Evolutionary conservation across 768 basidiomycete species (phyloP).

Genomic region (Coprinopsis strossmayeri): DNA sequence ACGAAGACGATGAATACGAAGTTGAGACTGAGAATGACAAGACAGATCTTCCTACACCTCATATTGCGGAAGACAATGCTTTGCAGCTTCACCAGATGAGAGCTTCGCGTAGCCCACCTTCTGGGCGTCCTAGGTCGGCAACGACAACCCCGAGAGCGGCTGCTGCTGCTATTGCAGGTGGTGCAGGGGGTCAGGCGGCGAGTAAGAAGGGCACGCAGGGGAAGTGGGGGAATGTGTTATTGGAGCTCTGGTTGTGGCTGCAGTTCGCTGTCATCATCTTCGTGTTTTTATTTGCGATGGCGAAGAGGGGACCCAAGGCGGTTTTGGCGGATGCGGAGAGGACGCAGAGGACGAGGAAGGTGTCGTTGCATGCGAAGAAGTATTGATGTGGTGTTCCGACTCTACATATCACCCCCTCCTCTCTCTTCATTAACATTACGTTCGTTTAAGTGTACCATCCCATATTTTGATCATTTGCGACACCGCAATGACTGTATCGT

Average conservation of each 20-base stretch:
- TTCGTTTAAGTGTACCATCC: no score
- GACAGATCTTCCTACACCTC: neutral
- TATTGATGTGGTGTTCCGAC: neutral
- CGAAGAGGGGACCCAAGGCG: conserved; percentile 65
- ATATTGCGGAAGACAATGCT: conserved; percentile 8
- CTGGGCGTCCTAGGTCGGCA: neutral
- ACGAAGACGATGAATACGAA: conserved; percentile 8
- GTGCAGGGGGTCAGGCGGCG: neutral
- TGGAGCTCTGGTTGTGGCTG: conserved; percentile 82
- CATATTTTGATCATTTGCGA: no score
- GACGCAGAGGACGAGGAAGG: conserved; percentile 17
- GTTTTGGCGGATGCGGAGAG: conserved; percentile 45
- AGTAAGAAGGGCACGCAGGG: neutral
- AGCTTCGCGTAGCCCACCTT: neutral
- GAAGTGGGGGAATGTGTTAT: conserved; percentile 35
- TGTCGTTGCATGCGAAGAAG: conserved; percentile 7
- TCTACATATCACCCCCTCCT: no score
- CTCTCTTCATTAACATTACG: no score
- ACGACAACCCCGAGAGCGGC: neutral
- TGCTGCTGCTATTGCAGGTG: neutral
- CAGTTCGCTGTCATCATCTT: conserved; percentile 71
- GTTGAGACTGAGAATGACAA: conserved; percentile 1
- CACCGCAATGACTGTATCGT: no score
- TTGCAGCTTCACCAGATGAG: conserved; percentile 12
- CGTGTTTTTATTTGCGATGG: conserved; percentile 79